Base-by-base conservation (phyloP, 768 basidiomycete species). In the Tephrocybe rancida region DNA sequence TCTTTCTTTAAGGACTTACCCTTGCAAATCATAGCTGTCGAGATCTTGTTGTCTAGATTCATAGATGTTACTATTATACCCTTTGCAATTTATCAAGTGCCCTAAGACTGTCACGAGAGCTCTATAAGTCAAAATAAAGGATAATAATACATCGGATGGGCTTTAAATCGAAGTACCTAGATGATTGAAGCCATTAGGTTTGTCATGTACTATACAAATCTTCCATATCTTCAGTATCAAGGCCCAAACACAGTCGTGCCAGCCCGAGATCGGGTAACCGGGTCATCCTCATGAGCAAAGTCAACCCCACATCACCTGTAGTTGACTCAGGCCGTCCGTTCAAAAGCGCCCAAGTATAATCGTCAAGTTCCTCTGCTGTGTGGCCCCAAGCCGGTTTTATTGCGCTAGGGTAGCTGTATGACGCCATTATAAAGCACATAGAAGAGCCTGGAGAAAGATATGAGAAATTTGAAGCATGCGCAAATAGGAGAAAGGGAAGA, bases 281-380 rank as follows among this genome's bases (percentile, higher is more conserved):
- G 19, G 88, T 86, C 89, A 92, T 90, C 63, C 81, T 84, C 41
- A 91, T 78, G 8, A 91, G 67, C 79, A 90, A 77, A 19, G 84
- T 75, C 25, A 92, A 71, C 1, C 70, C 69, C 1, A 65, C 67
- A 16, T 66, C 64, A 13, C 73, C 73, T 5, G 70, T 64, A 44
- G 76, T 73, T 8, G 62, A 69, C 22, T 70, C 70, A 0, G 70
- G 70, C 3, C 71, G 66, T 3, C 67, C 67, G 54, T 87, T 85
- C 9, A 92, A 73, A 26, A 82, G 63, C 9, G 70, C 75, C 88
- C 89, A 90, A 0, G 85, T 80, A 26, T 65, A 61, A 35, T 88
- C 85, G 56, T 85, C 82, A 52, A 92, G 82, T 58, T 90, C 87
- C 44, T 86, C 83, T 7, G 77, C 86, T 60, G 74, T 78, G 11